Evolutionary conservation across 1,284 basidiomycete genomes (phyloP).

Genomic region (Ustilago trichophora): DNA sequence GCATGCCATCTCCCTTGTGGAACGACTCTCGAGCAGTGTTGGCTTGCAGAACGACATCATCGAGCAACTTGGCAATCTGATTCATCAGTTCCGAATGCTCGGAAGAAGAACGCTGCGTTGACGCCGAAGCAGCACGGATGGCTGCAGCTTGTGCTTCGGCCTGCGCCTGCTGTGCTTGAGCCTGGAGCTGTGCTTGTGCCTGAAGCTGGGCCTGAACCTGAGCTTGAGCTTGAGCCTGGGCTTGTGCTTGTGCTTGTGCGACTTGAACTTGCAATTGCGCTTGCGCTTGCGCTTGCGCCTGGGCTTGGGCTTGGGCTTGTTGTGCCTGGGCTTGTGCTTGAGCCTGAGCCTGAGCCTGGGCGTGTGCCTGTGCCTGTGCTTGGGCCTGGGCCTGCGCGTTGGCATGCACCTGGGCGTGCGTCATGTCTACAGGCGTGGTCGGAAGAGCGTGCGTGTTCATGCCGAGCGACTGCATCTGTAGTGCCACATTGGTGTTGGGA

Average conservation of each 20-base stretch:
- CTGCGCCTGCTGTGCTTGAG: constrained; percentile 30
- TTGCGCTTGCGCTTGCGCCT: constrained; percentile 21
- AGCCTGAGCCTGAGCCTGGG: constrained; percentile 11
- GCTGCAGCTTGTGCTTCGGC: constrained; percentile 31
- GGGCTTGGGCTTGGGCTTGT: constrained; percentile 26
- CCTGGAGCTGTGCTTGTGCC: constrained; percentile 24
- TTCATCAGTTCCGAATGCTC: constrained; percentile 34
- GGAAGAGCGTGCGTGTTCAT: constrained; percentile 27
- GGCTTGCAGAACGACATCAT: constrained; percentile 54
- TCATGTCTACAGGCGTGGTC: constrained; percentile 5
- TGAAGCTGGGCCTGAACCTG: constrained; percentile 29
- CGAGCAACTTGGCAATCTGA: constrained; percentile 51
- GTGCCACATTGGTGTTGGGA: constrained; percentile 14
- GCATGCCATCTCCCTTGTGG: constrained; percentile 48
- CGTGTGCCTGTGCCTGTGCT: constrained; percentile 11
- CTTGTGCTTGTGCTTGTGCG: constrained; percentile 19
- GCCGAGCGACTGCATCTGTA: constrained; percentile 19
- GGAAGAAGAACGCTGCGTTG: constrained; percentile 15
- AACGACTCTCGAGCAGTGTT: constrained; percentile 52
- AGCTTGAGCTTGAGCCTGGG: constrained; percentile 22
- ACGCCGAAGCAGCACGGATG: constrained; percentile 20
- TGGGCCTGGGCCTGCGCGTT: constrained; percentile 14
- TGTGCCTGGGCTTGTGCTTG: constrained; percentile 17
- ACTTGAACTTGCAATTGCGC: constrained; percentile 16
- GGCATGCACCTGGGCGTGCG: constrained; percentile 11